Base-by-base conservation (phyloP, 2,329 filamentous ascomycete genomes). In the Ceratocystiopsis sp. region DNA sequence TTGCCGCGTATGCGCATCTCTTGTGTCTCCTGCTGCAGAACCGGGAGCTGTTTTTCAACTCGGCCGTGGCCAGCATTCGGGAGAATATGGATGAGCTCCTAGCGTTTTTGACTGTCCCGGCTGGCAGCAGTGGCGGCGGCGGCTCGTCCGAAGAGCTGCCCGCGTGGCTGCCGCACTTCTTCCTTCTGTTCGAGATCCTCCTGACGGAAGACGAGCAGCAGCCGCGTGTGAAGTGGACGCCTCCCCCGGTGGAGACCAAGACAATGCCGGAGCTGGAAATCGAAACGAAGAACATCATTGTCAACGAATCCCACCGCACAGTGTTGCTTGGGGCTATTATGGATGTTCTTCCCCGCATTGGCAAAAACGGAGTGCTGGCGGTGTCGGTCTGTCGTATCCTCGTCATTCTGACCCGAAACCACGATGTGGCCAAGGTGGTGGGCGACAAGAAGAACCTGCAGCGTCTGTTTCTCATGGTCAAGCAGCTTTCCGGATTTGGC, bases 401-500 rank as follows among this genome's bases (percentile, higher is more conserved):
- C 33, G 84, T 93, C 29, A 86, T 95, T 48, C 66, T 98, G 29
- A 95, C 91, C 1, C 76, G 93, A 18, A 74, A 76, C 46, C 79
- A 85, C 41, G 67, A 74, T 14, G 69, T 93, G 48, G 87, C 91
- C 2, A 72, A 76, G 49, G 67, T 72, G 38, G 70, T 96, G 39
- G 84, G 84, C 6, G 82, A 94, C 57, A 94, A 86, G 64, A 82
- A 79, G 56, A 93, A 93, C 52, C 68, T 98, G 40, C 84, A 91
- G 55, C 75, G 85, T 25, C 67, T 98, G 18, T 96, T 98, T 60
- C 74, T 95, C 42, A 94, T 96, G 84, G 78, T 89, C 45, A 93
- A 93, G 59, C 89, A 96, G 58, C 73, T 96, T 46, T 79, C 84
- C 17, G 83, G 82, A 21, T 72, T 78, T 29, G 81, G 83, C 8